These are phyloP conservation scores for Pulicaria dysenterica DNA, from an alignment of 129 eudicot genomes.

Conservation along the genomic window DNA sequence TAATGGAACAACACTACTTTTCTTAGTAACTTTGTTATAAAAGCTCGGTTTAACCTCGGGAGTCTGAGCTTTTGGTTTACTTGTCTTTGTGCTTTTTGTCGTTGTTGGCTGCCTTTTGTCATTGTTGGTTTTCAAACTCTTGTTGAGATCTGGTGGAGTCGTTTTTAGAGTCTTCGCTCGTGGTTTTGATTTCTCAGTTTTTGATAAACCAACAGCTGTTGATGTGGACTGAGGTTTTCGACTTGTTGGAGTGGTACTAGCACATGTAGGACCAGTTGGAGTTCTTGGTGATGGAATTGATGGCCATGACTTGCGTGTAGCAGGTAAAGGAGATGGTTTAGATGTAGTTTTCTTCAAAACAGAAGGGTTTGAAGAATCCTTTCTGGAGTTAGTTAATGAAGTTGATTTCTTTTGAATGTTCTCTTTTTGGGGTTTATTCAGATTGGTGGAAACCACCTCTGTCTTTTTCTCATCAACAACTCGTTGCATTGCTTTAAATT, in stretches of 20 bases:
- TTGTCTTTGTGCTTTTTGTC: constrained; percentile 48
- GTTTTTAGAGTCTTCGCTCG: constrained; percentile 50
- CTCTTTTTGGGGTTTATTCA: constrained; percentile 46
- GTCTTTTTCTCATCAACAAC: constrained; percentile 51
- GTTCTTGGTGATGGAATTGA: constrained; percentile 66
- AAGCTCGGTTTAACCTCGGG: constrained; percentile 64
- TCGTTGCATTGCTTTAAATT: constrained; percentile 43
- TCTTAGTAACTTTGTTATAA: constrained; percentile 71
- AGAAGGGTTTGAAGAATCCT: constrained; percentile 49
- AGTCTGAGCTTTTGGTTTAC: constrained; percentile 44
- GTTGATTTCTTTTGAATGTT: constrained; percentile 42
- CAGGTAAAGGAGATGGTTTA: constrained; percentile 59
- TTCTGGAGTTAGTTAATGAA: constrained; percentile 48
- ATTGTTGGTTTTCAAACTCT: constrained; percentile 34
- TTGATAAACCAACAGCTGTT: constrained; percentile 50
- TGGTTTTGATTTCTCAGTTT: constrained; percentile 47
- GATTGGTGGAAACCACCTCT: constrained; percentile 43
- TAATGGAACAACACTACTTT: constrained; percentile 85
- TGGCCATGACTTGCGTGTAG: constrained; percentile 91
- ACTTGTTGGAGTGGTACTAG: constrained; percentile 50
- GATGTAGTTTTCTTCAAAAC: constrained; percentile 57
- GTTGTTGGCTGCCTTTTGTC: constrained; percentile 52
- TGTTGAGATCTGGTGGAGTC: constrained; percentile 48
- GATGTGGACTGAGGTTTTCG: constrained; percentile 57
- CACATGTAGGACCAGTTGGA: constrained; percentile 41